Conservation (phyloP, 2,329 filamentous ascomycete species). For the Arachnopeziza araneosa region DNA sequence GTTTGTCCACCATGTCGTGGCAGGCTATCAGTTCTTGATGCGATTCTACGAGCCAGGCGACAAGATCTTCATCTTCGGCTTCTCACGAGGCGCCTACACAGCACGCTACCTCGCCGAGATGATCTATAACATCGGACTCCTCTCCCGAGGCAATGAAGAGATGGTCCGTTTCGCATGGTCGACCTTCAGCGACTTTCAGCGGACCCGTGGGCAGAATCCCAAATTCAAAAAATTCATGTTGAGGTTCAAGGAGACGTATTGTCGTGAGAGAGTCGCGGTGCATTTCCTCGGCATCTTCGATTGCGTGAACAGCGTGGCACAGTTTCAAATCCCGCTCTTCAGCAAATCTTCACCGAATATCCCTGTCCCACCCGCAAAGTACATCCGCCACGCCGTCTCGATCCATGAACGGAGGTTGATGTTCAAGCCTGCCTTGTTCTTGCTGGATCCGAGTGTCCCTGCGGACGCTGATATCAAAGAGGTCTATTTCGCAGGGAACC, state of each 20-base stretch:
- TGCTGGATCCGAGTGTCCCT: background rate
- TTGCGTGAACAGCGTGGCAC: constrained; percentile 6
- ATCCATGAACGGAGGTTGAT: constrained; percentile 5
- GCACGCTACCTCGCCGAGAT: constrained; percentile 6
- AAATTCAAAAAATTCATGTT: constrained; percentile 1
- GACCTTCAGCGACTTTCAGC: constrained; percentile 7
- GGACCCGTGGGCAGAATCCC: background rate
- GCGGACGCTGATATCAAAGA: constrained; percentile 1
- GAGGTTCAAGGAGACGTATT: constrained; percentile 7
- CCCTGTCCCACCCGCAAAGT: background rate
- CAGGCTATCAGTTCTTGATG: constrained; percentile 6
- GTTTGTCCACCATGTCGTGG: constrained; percentile 6
- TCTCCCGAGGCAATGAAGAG: constrained; percentile 6
- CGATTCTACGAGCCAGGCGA: constrained; percentile 2
- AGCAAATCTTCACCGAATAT: constrained; percentile 1
- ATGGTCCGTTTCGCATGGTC: constrained; percentile 7
- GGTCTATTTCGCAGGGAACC: constrained; percentile 7
- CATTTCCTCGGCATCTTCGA: constrained; percentile 8
- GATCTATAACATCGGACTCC: constrained; percentile 4
- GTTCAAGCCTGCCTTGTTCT: constrained; percentile 5
- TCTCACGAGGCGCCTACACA: constrained; percentile 8
- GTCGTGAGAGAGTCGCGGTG: background rate
- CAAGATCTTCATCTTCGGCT: constrained; percentile 7
- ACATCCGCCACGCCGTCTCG: constrained; percentile 6
- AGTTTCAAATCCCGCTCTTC: constrained; percentile 1